phyloP scores from a whole-genome alignment of 768 basidiomycete species.

The Calvatia gigantea region DNA sequence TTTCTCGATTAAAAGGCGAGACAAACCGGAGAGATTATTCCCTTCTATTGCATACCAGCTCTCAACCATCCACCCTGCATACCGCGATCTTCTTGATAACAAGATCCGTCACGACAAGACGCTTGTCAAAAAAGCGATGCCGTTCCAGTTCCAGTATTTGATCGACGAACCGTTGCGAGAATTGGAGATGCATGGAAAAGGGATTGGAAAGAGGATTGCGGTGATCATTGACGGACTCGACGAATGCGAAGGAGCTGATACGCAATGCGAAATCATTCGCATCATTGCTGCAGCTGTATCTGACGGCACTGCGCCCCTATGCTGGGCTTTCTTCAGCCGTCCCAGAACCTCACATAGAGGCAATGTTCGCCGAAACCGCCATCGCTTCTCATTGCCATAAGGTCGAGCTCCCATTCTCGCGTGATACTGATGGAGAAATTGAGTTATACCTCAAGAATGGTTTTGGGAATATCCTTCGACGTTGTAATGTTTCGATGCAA shows the following conservation, averaged over 20 bases:
- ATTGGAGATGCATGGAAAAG: background rate
- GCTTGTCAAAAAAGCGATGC: background rate
- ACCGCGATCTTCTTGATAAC: background rate
- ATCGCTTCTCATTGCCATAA: background rate
- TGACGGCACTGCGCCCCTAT: background rate
- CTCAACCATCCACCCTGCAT: background rate
- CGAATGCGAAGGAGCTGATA: background rate
- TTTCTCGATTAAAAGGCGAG: background rate
- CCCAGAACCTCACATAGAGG: background rate
- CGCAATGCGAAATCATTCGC: background rate
- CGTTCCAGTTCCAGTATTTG: background rate
- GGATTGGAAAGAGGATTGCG: background rate
- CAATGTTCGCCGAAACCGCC: background rate
- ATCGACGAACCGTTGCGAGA: background rate
- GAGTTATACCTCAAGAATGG: background rate
- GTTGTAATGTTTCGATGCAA: background rate
- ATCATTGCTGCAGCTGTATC: background rate
- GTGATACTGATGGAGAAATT: background rate
- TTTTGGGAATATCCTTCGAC: background rate
- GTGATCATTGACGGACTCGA: background rate
- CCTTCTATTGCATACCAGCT: slow-evolving; percentile 6
- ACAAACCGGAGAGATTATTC: background rate
- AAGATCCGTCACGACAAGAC: background rate
- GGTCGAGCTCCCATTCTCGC: background rate
- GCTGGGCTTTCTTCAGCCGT: slow-evolving; percentile 1